These are phyloP conservation scores for Aspergillus viridinutans DNA, from an alignment of 2,329 filamentous ascomycete species.

Conservation along the genomic window DNA sequence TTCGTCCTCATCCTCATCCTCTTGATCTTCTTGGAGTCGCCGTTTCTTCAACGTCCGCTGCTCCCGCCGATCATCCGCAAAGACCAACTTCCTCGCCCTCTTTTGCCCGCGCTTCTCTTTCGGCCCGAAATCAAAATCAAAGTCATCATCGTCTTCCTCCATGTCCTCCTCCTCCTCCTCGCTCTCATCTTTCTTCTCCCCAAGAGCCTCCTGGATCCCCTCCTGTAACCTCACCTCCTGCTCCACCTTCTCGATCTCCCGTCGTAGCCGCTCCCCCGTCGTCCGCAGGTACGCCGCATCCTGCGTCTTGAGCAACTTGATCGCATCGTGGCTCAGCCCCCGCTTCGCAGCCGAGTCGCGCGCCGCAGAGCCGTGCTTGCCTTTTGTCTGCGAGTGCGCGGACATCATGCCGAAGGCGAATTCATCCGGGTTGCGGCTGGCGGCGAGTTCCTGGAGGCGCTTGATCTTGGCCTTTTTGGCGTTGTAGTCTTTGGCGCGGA, in stretches of 20 bases:
- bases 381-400: conserved; percentile 38
- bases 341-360: conserved; percentile 39
- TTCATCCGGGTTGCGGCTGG: conserved; percentile 61
- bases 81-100: conserved; percentile 34
- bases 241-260: conserved; percentile 50
- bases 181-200: conserved; percentile 17
- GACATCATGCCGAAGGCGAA: conserved; percentile 64
- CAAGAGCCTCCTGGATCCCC: conserved; percentile 31
- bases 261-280: conserved; percentile 52
- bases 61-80: conserved; percentile 36
- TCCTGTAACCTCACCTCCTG: conserved; percentile 41
- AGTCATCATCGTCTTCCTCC: conserved; percentile 18
- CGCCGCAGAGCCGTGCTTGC: conserved; percentile 40
- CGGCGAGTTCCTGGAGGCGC: conserved; percentile 56
- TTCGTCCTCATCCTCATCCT: conserved; percentile 23
- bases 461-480: conserved; percentile 57
- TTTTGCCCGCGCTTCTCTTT: conserved; percentile 13
- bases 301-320: conserved; percentile 63
- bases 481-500: conserved; percentile 62
- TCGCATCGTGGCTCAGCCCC: conserved; percentile 53
- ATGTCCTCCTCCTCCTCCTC: conserved; percentile 20
- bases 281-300: conserved; percentile 60
- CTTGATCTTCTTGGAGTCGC: conserved; percentile 15
- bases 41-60: conserved; percentile 27
- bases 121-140: conserved; percentile 18